These are phyloP conservation scores for Chimonanthus praecox DNA, from an alignment of 164 flowering plant genomes.

Conservation along the genomic window DNA sequence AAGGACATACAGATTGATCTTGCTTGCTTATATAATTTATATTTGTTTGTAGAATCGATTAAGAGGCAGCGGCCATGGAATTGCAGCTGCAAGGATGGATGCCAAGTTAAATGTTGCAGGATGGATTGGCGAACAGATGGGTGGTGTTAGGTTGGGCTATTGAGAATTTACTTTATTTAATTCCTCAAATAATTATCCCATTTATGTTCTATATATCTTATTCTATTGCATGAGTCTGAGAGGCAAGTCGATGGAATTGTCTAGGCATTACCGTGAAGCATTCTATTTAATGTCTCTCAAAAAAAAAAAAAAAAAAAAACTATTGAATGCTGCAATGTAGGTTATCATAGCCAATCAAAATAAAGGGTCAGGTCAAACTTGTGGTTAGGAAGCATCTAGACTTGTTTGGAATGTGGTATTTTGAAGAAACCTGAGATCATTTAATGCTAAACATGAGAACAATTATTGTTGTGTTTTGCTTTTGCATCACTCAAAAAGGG, in stretches of 20 bases:
- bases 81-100: slow-evolving; percentile 98
- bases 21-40: neutral
- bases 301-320: neutral
- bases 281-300: neutral
- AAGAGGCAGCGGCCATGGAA: slow-evolving; percentile 97
- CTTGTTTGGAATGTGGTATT: neutral
- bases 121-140: slow-evolving; percentile 97
- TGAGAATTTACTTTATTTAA: neutral
- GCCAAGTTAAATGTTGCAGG: slow-evolving; percentile 92
- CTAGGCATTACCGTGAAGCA: neutral
- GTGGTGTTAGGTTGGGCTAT: slow-evolving; percentile 76
- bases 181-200: neutral
- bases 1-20: neutral
- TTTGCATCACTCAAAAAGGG: no score
- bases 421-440: neutral
- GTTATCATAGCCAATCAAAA: no score
- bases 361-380: no score
- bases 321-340: no score
- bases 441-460: neutral
- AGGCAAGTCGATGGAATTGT: no score
- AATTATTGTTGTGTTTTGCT: neutral
- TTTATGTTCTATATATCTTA: neutral
- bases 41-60: slow-evolving; percentile 59
- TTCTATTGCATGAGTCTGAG: neutral
- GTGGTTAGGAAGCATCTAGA: no score